Evolutionary conservation across 1,284 basidiomycete species (phyloP).

Genomic region (Microstroma glucosiphilum): DNA sequence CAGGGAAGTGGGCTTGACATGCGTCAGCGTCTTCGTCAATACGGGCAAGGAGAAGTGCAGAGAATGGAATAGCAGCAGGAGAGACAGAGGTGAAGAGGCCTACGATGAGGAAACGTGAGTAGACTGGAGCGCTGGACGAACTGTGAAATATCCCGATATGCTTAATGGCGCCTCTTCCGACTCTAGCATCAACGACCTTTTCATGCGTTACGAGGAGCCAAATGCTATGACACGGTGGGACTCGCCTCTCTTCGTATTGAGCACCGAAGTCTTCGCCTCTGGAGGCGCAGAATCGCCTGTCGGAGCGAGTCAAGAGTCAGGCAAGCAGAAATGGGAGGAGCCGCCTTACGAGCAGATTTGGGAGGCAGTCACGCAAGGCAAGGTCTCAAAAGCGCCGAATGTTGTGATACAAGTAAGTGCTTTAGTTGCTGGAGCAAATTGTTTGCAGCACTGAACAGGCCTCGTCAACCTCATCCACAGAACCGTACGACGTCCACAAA

Average conservation of each 20-base stretch:
- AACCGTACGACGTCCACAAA: constrained; percentile 48
- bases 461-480: neutral
- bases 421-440: constrained; percentile 37
- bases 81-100: constrained; percentile 51
- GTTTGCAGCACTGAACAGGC: neutral
- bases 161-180: constrained; percentile 3
- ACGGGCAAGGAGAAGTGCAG: constrained; percentile 60
- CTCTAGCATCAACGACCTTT: constrained; percentile 74
- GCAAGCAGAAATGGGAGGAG: neutral
- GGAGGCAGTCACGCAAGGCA: constrained; percentile 70
- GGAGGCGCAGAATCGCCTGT: neutral
- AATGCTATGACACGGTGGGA: constrained; percentile 97
- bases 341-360: constrained; percentile 67
- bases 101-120: constrained; percentile 73
- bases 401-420: constrained; percentile 61
- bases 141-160: neutral
- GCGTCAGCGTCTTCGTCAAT: constrained; percentile 42
- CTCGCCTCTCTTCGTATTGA: constrained; percentile 79
- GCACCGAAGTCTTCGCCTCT: constrained; percentile 36
- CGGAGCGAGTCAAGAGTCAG: neutral
- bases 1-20: constrained; percentile 73
- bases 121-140: neutral
- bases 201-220: constrained; percentile 87
- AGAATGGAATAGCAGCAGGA: constrained; percentile 65
- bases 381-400: constrained; percentile 73